Evolutionary conservation across 2,329 filamentous ascomycete genomes (phyloP), one percentile per base, ranked within the genome.

Genomic region (Epichloe gansuensis): DNA sequence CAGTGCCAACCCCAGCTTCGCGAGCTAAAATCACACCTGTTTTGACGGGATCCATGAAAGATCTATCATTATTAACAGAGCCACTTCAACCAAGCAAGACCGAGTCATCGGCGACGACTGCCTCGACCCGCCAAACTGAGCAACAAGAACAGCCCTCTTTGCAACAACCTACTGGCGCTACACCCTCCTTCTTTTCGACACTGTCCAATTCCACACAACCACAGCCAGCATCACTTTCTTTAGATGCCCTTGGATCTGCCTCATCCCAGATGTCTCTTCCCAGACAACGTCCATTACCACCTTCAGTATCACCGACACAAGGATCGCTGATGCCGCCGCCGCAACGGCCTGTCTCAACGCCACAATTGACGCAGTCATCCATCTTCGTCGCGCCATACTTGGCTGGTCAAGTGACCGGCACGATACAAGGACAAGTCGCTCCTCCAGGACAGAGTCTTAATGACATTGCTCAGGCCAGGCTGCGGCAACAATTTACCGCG

Each of bases 361-460:
- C 93, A 28, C 86, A 89, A 65, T 86, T 89, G 51, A 85, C 81
- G 48, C 85, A 86, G 63, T 82, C 82, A 46, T 90, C 78, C 66
- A 77, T 75, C 4, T 93, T 94, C 65, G 78, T 79, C 7, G 80
- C 85, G 17, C 82, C 88, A 48, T 83, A 88, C 15, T 70, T 96
- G 59, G 85, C 91, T 65, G 83, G 89, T 50, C 91, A 96, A 65
- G 80, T 91, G 67, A 96, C 93, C 5, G 90, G 91, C 8, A 75
- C 62, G 21, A 53, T 79, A 51, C 80, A 81, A 62, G 72, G 72
- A 11, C 82, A 82, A 57, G 74, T 88, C 52, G 85, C 86, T 31
- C 80, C 85, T 34, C 78, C 81, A 3, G 88, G 89, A 12, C 87
- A 91, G 67, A 91, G 84, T 65, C 66, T 94, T 59, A 78, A 82